These are phyloP conservation scores for Trichothecium sympodiale DNA, from an alignment of 2,329 filamentous ascomycete genomes.

Conservation along the genomic window DNA sequence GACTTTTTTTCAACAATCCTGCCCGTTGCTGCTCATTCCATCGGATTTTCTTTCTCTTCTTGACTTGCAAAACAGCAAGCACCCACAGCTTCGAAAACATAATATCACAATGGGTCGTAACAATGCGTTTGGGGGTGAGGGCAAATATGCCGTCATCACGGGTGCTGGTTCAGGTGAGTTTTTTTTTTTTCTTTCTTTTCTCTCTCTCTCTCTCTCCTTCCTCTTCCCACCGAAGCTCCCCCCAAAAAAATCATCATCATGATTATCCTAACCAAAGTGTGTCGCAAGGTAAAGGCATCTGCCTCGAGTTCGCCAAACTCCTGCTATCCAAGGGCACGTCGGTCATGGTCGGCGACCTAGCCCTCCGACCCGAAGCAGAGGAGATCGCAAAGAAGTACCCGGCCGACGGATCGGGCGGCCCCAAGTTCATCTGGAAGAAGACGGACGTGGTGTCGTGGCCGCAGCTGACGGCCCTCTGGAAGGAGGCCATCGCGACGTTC, in stretches of 20 bases:
- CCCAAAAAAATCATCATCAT: too few species aligned
- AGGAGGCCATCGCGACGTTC: slow-evolving; percentile 30
- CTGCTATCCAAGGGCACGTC: slow-evolving; percentile 14
- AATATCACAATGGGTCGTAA: too few species aligned
- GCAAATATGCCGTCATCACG: slow-evolving; percentile 8
- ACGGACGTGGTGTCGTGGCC: slow-evolving; percentile 14
- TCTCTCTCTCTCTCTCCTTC: too few species aligned
- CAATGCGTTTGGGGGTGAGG: slow-evolving; percentile 6
- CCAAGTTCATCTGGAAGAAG: slow-evolving; percentile 11
- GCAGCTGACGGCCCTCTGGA: slow-evolving; percentile 14
- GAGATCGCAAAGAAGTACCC: slow-evolving; percentile 6
- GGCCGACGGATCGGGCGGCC: not conserved
- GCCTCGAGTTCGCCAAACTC: slow-evolving; percentile 9
- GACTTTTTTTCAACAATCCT: too few species aligned
- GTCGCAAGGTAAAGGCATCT: slow-evolving; percentile 13
- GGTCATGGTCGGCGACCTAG: slow-evolving; percentile 15
- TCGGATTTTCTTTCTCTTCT: too few species aligned
- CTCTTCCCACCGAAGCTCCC: too few species aligned
- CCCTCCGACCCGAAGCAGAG: slow-evolving; percentile 11
- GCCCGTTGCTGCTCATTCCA: too few species aligned
- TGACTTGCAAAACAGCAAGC: too few species aligned
- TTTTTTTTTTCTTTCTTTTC: not conserved
- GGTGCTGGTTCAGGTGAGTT: slow-evolving; percentile 6
- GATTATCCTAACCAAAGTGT: too few species aligned
- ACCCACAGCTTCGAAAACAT: too few species aligned